Percentiles rank a stretch among this genome's conserved stretches.
Conservation (phyloP, 805 yeast species). For the Candida ficus region DNA sequence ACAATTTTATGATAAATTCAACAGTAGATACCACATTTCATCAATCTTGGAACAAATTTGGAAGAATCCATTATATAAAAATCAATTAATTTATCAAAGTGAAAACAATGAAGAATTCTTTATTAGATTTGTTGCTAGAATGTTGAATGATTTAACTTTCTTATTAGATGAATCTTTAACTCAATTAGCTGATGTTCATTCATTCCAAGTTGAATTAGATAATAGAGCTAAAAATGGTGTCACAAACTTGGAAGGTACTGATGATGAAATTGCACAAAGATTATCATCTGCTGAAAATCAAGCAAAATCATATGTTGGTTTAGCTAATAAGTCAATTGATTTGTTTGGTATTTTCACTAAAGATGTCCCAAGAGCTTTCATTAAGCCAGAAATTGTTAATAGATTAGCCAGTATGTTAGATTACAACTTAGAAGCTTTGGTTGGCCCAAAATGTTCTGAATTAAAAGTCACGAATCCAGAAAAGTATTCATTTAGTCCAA, state of each 20-base stretch:
- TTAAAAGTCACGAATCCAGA: conserved; percentile 82
- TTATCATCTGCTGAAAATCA: conserved; percentile 62
- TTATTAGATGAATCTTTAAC: conserved; percentile 85
- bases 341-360: conserved; percentile 77
- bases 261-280: conserved; percentile 55
- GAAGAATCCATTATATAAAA: conserved; percentile 63
- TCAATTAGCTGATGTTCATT: conserved; percentile 73
- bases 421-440: conserved; percentile 86
- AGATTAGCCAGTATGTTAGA: conserved; percentile 94
- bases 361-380: conserved; percentile 83
- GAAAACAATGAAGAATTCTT: conserved; percentile 73
- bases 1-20: conserved; percentile 95
- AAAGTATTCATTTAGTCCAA: conserved; percentile 79
- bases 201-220: conserved; percentile 60
- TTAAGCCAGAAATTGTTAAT: conserved; percentile 85
- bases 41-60: conserved; percentile 78
- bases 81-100: conserved; percentile 66
- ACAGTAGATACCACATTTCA: conserved; percentile 82
- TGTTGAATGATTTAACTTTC: conserved; percentile 92
- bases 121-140: conserved; percentile 86
- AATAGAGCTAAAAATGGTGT: conserved; percentile 34
- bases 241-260: conserved; percentile 41
- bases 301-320: conserved; percentile 76
- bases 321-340: conserved; percentile 77
- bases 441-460: conserved; percentile 90